Base-by-base conservation (phyloP, 2,329 filamentous ascomycete genomes). In the Seiridium cupressi region DNA sequence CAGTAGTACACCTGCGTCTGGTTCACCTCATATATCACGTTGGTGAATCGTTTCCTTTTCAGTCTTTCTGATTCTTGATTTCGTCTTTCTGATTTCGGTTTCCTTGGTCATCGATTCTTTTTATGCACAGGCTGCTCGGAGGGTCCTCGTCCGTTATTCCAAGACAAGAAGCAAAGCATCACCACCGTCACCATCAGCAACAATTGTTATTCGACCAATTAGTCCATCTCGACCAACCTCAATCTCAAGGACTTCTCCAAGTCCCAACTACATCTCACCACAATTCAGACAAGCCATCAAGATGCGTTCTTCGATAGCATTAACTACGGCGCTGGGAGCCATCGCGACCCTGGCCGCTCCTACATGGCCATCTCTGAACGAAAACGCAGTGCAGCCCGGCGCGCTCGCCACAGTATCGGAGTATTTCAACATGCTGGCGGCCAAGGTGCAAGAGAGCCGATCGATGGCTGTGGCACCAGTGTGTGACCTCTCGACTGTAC, bases 371-470 rank as follows among this genome's bases (percentile, higher is more conserved):
- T 69, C 74, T 9, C 68, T 81, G 63, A 77, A 78, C 64, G 62
- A 74, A 65, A 69, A 74, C 58, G 69, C 77, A 38, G 70, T 71
- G 59, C 70, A 75, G 51, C 73, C 79, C 31, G 74, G 74, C 48
- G 75, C 75, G 26, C 66, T 82, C 60, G 74, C 79, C 11, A 73
- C 79, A n/a, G 69, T 88, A 56, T 83, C 85, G 35, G 77, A 80
- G 46, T 89, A 88, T 75, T 89, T 89, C 76, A 84, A 84, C 70
- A 72, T 84, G 65, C 71, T 89, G 62, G 84, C 84, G 35, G 63
- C 73, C 58, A 88, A 86, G 71, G 78, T 85, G 49, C 77, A 83
- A 67, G 72, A 76, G 35, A 77, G 77, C 58, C 81, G 77, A 68
- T 62, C 70, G 10, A 76, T 79, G 62, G 63, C 73, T 2, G 58